Conservation (phyloP, 441 rosid species). For the Populus trichocarpa region DNA sequence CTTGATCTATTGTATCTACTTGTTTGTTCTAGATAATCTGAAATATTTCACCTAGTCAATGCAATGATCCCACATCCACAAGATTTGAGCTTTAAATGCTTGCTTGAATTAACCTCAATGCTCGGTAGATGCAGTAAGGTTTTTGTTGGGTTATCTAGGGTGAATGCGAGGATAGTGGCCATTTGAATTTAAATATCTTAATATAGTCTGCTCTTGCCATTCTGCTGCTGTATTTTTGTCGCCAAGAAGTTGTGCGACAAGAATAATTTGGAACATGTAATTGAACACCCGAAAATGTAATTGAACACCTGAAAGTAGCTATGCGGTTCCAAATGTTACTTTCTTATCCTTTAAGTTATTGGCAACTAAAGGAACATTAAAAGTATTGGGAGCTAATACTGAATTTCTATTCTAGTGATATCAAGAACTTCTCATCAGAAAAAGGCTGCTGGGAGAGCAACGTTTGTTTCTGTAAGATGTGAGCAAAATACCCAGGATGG, state of each 20-base stretch:
- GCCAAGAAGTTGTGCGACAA: not conserved
- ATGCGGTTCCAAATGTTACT: not conserved
- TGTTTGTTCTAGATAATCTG: not conserved
- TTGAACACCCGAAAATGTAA: no score
- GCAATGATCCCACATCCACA: not conserved
- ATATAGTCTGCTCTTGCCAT: not conserved
- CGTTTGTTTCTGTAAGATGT: conserved; percentile 52
- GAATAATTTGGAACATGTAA: not conserved
- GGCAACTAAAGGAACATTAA: not conserved
- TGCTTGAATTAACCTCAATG: not conserved
- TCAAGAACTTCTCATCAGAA: conserved; percentile 28
- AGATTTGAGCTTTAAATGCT: not conserved
- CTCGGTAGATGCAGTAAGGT: not conserved
- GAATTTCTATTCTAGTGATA: conserved; percentile 25
- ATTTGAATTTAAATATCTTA: not conserved
- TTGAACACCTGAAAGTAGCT: not conserved
- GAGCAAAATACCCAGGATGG: conserved; percentile 57
- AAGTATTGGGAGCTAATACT: conserved; percentile 7
- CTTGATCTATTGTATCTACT: not conserved
- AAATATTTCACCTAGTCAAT: not conserved
- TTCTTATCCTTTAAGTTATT: not conserved
- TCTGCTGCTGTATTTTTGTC: not conserved
- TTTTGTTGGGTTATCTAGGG: not conserved
- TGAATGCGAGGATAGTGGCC: not conserved
- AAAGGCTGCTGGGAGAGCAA: conserved; percentile 36